Conservation (phyloP, 2,329 filamentous ascomycete genomes). For the Claviceps maximensis region DNA sequence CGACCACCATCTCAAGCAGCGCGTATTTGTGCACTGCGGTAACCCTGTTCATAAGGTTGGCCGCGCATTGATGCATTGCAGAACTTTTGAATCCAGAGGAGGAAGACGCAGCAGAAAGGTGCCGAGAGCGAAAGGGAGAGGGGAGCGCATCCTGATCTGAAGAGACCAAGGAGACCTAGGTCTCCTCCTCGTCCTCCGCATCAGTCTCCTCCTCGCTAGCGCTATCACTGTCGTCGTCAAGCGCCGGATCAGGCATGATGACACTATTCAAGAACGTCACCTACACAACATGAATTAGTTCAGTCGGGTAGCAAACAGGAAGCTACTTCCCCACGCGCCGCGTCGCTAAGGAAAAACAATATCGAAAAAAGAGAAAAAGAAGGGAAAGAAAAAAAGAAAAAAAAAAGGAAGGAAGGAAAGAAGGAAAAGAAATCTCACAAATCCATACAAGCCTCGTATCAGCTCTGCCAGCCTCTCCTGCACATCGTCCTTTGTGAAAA, state of each 20-base stretch:
- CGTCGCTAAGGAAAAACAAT: not conserved
- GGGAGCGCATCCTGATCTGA: not conserved
- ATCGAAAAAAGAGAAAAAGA: no score
- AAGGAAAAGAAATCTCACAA: conserved; percentile 39
- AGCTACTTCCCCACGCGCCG: not conserved
- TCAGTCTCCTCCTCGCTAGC: conserved; percentile 20
- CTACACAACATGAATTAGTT: conserved; percentile 24
- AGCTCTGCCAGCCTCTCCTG: conserved; percentile 53
- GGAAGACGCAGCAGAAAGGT: no score
- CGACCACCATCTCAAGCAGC: no score
- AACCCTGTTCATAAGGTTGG: no score
- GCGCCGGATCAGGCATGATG: conserved; percentile 54
- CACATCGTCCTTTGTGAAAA: conserved; percentile 48
- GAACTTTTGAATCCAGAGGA: no score
- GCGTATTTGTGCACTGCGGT: no score
- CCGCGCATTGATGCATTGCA: no score
- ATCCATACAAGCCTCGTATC: conserved; percentile 58
- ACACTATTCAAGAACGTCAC: conserved; percentile 59
- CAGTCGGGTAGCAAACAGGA: not conserved
- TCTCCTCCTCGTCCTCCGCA: conserved; percentile 14
- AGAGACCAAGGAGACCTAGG: not conserved
- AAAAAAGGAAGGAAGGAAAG: not conserved
- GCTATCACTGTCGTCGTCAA: conserved; percentile 28
- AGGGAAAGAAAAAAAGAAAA: no score
- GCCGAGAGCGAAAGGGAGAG: conserved; percentile 19